Base-by-base conservation (phyloP, 495 filamentous ascomycete species). In the Friedmanniomyces simplex region DNA sequence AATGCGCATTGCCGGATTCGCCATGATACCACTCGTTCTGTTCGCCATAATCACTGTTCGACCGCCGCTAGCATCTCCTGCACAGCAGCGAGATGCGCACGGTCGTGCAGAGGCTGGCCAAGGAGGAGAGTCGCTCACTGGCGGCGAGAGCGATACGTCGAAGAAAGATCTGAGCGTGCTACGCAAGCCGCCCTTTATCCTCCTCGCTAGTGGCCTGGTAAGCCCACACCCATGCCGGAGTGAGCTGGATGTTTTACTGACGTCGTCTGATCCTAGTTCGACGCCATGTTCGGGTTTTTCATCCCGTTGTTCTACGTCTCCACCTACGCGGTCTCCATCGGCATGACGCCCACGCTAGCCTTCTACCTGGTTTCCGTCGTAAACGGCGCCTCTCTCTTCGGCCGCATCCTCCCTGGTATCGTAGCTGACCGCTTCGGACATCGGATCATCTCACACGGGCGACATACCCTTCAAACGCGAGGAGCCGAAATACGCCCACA, bases 231-330 rank as follows among this genome's bases (percentile, higher is more conserved):
- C 8, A 12, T 8, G 8, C 8, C 8, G 16, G 8, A 37, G 8
- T 37, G 34, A 37, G 34, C 34, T 37, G 8, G 8, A n/a, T n/a
- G n/a, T n/a, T n/a, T n/a, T 16, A 37, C 16, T 37, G 34, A 37
- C 34, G n/a, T n/a, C n/a, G n/a, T n/a, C 34, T 8, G 34, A 8
- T 37, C 34, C 8, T 16, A 37, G 34, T 47, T 52, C 32, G 4
- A 45, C 20, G 54, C 71, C 24, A 67, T 76, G 25, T 57, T 81
- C 34, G 82, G 81, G 43, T 68, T 82, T 47, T 80, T 78, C 50
- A 71, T 71, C 1, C 82, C 82, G 0, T 63, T 81, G 18, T 82
- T 81, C 68, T 85, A 76, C 63, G 62, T 84, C 3, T 72, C 78
- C 0, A 66, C 74, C 0, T 84, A 82, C 59, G 80, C 76, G 4